phyloP scores from a whole-genome alignment of 306 rosid species.

The Aeschynomene evenia region DNA sequence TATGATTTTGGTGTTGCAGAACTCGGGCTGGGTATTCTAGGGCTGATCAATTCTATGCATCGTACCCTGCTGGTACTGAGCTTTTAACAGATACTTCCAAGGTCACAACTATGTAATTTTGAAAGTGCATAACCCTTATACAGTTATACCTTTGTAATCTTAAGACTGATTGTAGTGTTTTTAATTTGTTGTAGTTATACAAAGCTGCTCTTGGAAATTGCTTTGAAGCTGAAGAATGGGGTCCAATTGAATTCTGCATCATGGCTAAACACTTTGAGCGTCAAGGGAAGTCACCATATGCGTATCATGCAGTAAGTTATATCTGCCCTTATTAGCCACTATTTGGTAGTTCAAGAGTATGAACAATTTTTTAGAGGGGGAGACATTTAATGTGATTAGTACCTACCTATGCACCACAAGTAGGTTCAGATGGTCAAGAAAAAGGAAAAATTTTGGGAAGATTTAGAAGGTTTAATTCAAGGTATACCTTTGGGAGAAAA shows the following conservation, averaged over 20 bases:
- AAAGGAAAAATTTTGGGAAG: too few relatives aligned
- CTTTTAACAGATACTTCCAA: constrained; percentile 78
- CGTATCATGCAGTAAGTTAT: constrained; percentile 83
- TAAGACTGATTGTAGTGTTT: constrained; percentile 20
- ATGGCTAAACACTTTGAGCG: constrained; percentile 92
- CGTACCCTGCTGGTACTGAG: constrained; percentile 95
- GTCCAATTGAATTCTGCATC: constrained; percentile 82
- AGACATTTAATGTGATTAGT: too few relatives aligned
- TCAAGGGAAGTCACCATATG: constrained; percentile 87
- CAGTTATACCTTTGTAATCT: constrained; percentile 4
- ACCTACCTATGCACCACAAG: too few relatives aligned
- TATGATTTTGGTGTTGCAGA: constrained; percentile 50
- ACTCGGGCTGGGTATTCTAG: constrained; percentile 96
- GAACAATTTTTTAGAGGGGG: too few relatives aligned
- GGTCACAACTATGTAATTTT: constrained; percentile 32
- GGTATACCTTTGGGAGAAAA: too few relatives aligned
- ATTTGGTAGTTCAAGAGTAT: not conserved
- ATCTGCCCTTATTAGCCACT: not conserved
- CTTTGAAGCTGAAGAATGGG: constrained; percentile 89
- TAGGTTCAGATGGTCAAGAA: too few relatives aligned
- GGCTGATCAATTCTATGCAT: constrained; percentile 91
- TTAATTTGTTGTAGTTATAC: constrained; percentile 53
- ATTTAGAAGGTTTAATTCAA: too few relatives aligned
- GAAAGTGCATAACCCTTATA: not conserved
- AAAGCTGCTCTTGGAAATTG: constrained; percentile 92